Base-by-base conservation (phyloP, 2,329 filamentous ascomycete species). In the Exophiala calicioides region DNA sequence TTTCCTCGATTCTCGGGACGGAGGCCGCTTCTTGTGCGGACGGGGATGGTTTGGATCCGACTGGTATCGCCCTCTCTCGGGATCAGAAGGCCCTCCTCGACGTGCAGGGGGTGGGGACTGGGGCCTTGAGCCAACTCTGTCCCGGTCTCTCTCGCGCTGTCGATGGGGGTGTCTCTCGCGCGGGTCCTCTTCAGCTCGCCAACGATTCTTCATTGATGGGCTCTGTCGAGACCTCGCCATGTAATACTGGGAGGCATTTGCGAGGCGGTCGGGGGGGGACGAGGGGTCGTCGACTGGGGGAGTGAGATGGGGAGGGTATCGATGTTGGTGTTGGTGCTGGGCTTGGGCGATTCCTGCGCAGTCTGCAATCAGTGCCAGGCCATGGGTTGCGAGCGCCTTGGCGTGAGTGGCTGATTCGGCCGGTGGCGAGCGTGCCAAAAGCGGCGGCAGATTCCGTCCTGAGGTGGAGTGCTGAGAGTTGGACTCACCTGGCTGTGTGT, bases 141-240 rank as follows among this genome's bases (percentile, higher is more conserved):
- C 48, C 40, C 53, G 32, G 65, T 63, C 69, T 65, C 63, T 60
- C 57, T 58, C 42, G 53, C 63, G 48, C 59, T 59, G 46, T 33
- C 44, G 47, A 36, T 42, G 43, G 37, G 34, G 45, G 53, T 47
- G 36, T 55, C 51, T 58, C 53, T 69, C 64, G 61, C 63, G 62
- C 50, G 59, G 60, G 53, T 72, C 66, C 58, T 64, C 65, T 62
- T 70, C 63, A 61, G 62, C 66, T 66, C 68, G 73, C 71, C 72
- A 72, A 66, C 73, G 65, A 63, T 74, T 68, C 71, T 67, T 75
- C 69, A 74, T 67, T 62, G 68, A 67, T 63, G 70, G 70, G 67
- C 69, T 73, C 66, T 66, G 67, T 66, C 65, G 68, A 63, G 70
- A 71, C 64, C 68, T 69, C 68, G 72, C 72, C 72, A 75, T 75